phyloP scores from a whole-genome alignment of 2,329 filamentous ascomycete genomes.

The Claviceps arundinis region DNA sequence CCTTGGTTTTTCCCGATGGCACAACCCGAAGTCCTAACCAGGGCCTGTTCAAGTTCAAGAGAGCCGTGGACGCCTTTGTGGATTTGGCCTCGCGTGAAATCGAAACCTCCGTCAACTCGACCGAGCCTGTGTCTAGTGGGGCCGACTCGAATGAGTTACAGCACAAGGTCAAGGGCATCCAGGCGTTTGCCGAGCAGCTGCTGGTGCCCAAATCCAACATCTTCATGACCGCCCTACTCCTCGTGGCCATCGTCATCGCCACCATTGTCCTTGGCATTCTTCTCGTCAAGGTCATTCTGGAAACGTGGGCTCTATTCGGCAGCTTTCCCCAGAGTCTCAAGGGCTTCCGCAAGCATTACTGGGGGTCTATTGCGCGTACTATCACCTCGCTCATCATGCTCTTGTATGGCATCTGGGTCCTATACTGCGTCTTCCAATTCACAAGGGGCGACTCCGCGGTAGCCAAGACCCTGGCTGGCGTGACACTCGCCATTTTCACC shows the following conservation, averaged over 20 bases:
- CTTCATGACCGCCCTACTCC: conserved; percentile 86
- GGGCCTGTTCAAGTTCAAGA: conserved; percentile 35
- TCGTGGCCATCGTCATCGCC: conserved; percentile 78
- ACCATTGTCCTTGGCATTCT: conserved; percentile 76
- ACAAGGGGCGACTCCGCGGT: conserved; percentile 89
- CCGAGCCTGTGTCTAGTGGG: conserved; percentile 9
- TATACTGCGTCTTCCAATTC: conserved; percentile 96
- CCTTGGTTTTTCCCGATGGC: conserved; percentile 55
- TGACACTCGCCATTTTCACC: conserved; percentile 74
- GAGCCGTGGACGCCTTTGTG: conserved; percentile 33
- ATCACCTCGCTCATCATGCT: conserved; percentile 84
- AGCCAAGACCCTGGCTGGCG: conserved; percentile 67
- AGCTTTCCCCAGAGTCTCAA: conserved; percentile 67
- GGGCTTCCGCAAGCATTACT: conserved; percentile 91
- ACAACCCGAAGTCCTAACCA: conserved; percentile 31
- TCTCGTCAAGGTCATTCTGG: conserved; percentile 80
- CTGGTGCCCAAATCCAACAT: conserved; percentile 79
- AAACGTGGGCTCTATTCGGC: conserved; percentile 81
- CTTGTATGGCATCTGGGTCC: conserved; percentile 86
- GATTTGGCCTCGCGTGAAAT: conserved; percentile 41
- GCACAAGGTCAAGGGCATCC: conserved; percentile 56
- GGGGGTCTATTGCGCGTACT: conserved; percentile 78
- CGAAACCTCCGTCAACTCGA: conserved; percentile 30
- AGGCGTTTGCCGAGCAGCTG: conserved; percentile 72
- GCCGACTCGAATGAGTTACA: conserved; percentile 22